phyloP scores from a whole-genome alignment of 805 yeast genomes.

The Metschnikowia lunata region DNA sequence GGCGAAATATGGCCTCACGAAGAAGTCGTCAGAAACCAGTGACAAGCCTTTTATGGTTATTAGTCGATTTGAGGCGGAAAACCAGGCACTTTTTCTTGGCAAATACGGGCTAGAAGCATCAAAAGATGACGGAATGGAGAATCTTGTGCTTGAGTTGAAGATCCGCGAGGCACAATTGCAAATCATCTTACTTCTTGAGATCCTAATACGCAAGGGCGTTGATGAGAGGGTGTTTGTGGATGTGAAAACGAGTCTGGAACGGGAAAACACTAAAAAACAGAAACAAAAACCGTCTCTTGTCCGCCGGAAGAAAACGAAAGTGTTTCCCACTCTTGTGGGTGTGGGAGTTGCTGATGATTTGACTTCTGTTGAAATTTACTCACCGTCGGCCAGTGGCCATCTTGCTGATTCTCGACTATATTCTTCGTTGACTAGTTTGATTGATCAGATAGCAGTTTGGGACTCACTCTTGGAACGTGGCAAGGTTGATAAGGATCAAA shows the following conservation, averaged over 20 bases:
- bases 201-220: slow-evolving; percentile 30
- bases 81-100: slow-evolving; percentile 19
- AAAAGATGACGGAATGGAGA: slow-evolving; percentile 20
- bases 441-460: slow-evolving; percentile 53
- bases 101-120: slow-evolving; percentile 3
- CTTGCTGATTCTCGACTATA: slow-evolving; percentile 21
- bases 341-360: slow-evolving; percentile 25
- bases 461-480: slow-evolving; percentile 43
- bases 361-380: slow-evolving; percentile 7
- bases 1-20: slow-evolving; percentile 25
- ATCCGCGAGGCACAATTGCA: slow-evolving; percentile 56
- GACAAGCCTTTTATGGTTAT: slow-evolving; percentile 12
- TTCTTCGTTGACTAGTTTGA: slow-evolving; percentile 35
- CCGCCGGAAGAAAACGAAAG: slow-evolving; percentile 19
- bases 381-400: slow-evolving; percentile 6
- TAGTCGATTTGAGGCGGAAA: slow-evolving; percentile 20
- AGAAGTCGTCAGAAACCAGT: slow-evolving; percentile 1
- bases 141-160: slow-evolving; percentile 40
- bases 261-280: slow-evolving; percentile 16
- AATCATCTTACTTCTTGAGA: slow-evolving; percentile 44
- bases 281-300: slow-evolving; percentile 21
- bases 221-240: slow-evolving; percentile 35
- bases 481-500: slow-evolving; percentile 30
- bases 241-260: neutral
- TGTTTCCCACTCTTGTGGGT: slow-evolving; percentile 43